Base-by-base conservation (phyloP, 2,329 filamentous ascomycete genomes). In the Chrysoporthe cubensis region DNA sequence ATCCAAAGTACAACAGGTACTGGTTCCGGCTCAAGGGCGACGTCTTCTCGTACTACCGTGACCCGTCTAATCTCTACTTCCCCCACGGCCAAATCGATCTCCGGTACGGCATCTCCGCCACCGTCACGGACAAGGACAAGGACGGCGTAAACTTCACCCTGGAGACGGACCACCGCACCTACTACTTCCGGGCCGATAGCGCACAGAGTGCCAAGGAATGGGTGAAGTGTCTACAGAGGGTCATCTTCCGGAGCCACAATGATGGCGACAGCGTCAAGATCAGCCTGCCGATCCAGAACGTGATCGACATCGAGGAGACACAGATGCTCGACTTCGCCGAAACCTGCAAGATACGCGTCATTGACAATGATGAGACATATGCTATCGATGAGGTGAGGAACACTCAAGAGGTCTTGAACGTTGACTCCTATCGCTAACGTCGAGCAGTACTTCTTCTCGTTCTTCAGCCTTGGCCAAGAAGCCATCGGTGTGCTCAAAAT, bases 221-320 rank as follows among this genome's bases (percentile, higher is more conserved):
- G 96, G 94, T 97, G 58, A 96, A 96, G 79, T 89, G 92, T 64
- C 83, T 99, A 37, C 95, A 97, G 76, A 92, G 96, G 69, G 94
- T 97, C 73, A 97, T 98, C 67, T 98, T 98, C 76, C 87, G 94
- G 62, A 95, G 94, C 13, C 94, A 96, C 79, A 98, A 98, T 75
- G 95, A 97, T 71, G 95, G 96, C 11, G 94, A 97, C 76, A 97
- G 94, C 75, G 93, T 99, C 77, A 98, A 98, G 81, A 96, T 98
- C 66, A 96, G 92, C 0, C 81, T 98, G 40, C 95, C 94, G 0
- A 91, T 97, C 63, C 87, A 90, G 68, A 97, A 97, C 72, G 87
- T 98, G 26, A 89, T 98, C 67, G 95, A 98, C 73, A 89, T 98
- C 58, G 96, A 98, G 77, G 92, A 97, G 71, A 96, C 91, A 60